Conservation (phyloP, 371 early-diverging fungal genomes). For the Syncephalastrum racemosum region DNA sequence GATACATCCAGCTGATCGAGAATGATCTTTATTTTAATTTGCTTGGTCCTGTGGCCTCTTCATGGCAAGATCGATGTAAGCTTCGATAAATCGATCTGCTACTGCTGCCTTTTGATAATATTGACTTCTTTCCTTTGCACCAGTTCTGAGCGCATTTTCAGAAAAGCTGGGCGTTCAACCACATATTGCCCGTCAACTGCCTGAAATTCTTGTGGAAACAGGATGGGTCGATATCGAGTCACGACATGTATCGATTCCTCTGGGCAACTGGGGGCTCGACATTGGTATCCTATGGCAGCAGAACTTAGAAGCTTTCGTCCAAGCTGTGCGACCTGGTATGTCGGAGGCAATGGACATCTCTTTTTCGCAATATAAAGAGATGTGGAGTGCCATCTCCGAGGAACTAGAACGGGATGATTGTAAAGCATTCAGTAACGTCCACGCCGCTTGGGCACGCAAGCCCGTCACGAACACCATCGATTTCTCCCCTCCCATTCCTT, state of each 20-base stretch:
- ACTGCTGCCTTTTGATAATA: background rate
- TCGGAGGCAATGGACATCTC: constrained; percentile 13
- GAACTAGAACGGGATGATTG: constrained; percentile 10
- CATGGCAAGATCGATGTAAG: constrained; percentile 8
- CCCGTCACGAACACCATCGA: background rate
- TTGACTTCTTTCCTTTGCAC: background rate
- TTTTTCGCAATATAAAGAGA: constrained; percentile 7
- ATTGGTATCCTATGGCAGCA: constrained; percentile 33
- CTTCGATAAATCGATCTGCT: background rate
- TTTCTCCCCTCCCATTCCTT: too few relatives aligned
- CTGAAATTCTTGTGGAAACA: constrained; percentile 12
- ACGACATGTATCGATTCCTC: constrained; percentile 24
- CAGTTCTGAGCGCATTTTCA: constrained; percentile 15
- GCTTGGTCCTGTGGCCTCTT: constrained; percentile 3
- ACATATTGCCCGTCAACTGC: constrained; percentile 17
- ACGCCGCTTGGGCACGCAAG: constrained; percentile 31
- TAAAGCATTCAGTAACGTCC: constrained; percentile 30
- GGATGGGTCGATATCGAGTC: constrained; percentile 22
- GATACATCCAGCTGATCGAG: constrained; percentile 13
- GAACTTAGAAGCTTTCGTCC: constrained; percentile 28
- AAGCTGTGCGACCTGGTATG: constrained; percentile 20
- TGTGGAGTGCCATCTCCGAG: constrained; percentile 17
- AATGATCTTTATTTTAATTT: constrained; percentile 6
- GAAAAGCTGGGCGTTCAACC: constrained; percentile 19
- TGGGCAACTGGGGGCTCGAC: constrained; percentile 36